Evolutionary conservation across 1,284 basidiomycete genomes (phyloP), one percentile per base, ranked within the genome.

Genomic region (Afroboletus lepidellus): DNA sequence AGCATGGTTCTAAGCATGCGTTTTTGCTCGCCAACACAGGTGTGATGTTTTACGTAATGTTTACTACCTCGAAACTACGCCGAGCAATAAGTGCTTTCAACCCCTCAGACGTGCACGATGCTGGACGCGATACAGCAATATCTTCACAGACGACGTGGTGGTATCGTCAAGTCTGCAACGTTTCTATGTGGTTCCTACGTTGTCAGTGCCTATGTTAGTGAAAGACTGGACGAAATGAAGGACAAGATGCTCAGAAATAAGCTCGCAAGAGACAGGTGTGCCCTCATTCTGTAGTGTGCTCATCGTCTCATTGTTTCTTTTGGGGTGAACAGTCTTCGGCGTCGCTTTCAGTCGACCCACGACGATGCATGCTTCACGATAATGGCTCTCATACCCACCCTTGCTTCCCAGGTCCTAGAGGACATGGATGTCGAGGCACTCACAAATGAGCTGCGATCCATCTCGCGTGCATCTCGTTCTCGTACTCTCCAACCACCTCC

Each of bases 341-440:
- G 85, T 44, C 77, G 94, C 37, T 96, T 94, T 67, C 75, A 81
- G 38, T 85, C 92, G 62, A 93, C 89, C 47, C 87, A 91, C 60
- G 85, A 93, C 56, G 89, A 95, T 66, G 81, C 84, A 42, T 83
- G 84, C 12, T 96, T 87, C 65, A 94, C 90, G 2, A 76, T 92
- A 36, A 83, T 92, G 66, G 85, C 90, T 0, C 79, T 94, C 30
- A 72, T 95, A 9, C 89, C 91, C 0, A 87, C 88, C 0, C 77
- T 96, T 11, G 81, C 85, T 2, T 75, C 82, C 16, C 84, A 90
- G 59, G 78, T 96, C 13, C 72, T 92, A 16, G 72, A 78, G 25
- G 83, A 83, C 42, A 88, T 94, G 83, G 85, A 96, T 61, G 89
- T 96, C 20, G 94, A 96, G 61, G 74, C 75, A 1, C 73, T 94